phyloP scores from a whole-genome alignment of 768 basidiomycete species.

The Collybia mongolica region DNA sequence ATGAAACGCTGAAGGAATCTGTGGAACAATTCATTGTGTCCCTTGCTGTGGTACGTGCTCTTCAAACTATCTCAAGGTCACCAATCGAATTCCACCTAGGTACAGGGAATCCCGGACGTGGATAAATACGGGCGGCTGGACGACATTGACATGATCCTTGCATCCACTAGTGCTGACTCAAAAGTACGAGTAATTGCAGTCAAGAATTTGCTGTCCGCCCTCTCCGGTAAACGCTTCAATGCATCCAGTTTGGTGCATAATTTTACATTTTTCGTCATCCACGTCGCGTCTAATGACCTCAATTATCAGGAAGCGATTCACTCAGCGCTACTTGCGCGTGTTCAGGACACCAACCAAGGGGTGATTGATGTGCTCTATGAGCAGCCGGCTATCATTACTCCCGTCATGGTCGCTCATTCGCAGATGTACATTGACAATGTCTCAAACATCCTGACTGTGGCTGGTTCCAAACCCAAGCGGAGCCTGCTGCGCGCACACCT shows the following conservation, averaged over 20 bases:
- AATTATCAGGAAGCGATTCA: conserved; percentile 48
- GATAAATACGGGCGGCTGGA: conserved; percentile 10
- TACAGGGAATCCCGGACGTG: conserved; percentile 3
- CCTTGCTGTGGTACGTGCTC: conserved; percentile 49
- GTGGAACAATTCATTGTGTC: conserved; percentile 58
- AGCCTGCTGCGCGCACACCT: conserved; percentile 54
- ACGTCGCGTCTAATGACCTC: not conserved
- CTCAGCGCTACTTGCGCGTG: conserved; percentile 65
- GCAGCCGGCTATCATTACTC: conserved; percentile 42
- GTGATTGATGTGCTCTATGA: conserved; percentile 74
- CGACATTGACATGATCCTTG: conserved; percentile 44
- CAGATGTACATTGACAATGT: conserved; percentile 47
- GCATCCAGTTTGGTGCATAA: conserved; percentile 41
- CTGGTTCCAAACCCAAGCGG: conserved; percentile 47
- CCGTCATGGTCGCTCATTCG: conserved; percentile 40
- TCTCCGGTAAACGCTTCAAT: conserved; percentile 27
- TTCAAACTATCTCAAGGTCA: not conserved
- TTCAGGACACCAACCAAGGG: conserved; percentile 58
- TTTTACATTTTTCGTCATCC: not conserved
- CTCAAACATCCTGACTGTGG: conserved; percentile 29
- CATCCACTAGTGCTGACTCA: conserved; percentile 61
- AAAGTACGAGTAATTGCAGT: conserved; percentile 61
- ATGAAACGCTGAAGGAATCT: conserved; percentile 35
- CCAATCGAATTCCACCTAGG: conserved; percentile 1
- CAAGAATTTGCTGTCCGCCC: conserved; percentile 43